Evolutionary conservation across 805 yeast genomes (phyloP).

Genomic region (Zygosaccharomyces bisporus): DNA sequence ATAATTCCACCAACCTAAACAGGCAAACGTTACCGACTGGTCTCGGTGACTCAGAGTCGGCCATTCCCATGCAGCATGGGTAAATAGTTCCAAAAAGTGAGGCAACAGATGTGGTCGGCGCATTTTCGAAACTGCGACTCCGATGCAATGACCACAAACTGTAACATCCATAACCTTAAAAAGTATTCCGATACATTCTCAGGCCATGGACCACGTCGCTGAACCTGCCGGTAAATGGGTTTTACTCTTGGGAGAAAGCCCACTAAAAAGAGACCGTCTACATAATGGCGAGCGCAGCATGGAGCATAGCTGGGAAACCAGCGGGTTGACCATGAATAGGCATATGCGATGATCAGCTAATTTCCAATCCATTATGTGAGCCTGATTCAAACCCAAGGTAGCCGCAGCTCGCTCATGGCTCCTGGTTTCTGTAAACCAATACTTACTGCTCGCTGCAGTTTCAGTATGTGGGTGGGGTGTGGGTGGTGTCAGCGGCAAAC

Average conservation of each 20-base stretch:
- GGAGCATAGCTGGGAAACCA: not conserved
- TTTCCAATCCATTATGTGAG: constrained; percentile 11
- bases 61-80: constrained; percentile 1
- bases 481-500: not conserved
- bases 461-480: constrained; percentile 1
- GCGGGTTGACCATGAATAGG: constrained; percentile 13
- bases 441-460: not conserved
- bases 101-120: not conserved
- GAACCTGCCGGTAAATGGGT: constrained; percentile 13
- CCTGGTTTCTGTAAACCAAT: not conserved
- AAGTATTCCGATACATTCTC: not conserved
- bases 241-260: constrained; percentile 15
- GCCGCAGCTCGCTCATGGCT: not conserved
- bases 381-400: constrained; percentile 14
- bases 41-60: not conserved
- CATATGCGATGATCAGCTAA: constrained; percentile 6
- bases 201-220: not conserved
- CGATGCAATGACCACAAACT: not conserved
- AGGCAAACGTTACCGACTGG: too few species aligned
- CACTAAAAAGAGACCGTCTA: constrained; percentile 16
- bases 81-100: constrained; percentile 6
- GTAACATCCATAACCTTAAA: not conserved
- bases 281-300: not conserved
- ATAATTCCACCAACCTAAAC: too few species aligned
- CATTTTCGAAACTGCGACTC: constrained; percentile 1